Base-by-base conservation (phyloP, 129 eudicot genomes). In the Smallanthus sonchifolius region DNA sequence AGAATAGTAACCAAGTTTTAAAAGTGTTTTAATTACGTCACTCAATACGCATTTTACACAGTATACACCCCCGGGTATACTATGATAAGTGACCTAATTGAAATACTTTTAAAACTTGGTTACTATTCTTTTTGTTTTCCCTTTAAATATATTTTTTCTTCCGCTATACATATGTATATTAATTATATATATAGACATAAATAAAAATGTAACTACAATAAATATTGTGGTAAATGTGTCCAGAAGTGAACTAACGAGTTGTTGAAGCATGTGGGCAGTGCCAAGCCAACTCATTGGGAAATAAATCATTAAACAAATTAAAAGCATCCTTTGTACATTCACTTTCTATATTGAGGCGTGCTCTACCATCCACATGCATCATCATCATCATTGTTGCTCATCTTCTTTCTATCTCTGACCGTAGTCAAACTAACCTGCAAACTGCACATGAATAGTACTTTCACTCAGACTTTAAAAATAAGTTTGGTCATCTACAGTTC, bases 211-310 rank as follows among this genome's bases (percentile, higher is more conserved):
- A 24, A 56, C 63, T 35, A 61, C 55, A 36, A 77, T 69, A 43
- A 56, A 56, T 78, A 42, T 51, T 6, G 42, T 35, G 16, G 20
- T 43, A 61, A 60, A 28, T 74, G 39, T 32, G 17, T 7, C 20
- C 35, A 40, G 40, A 59, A 61, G 64, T 54, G 49, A 63, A 30
- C 60, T 16, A 67, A 43, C 42, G 45, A 72, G 48, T 64, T 8
- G 62, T 73, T 40, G 73, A 43, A 30, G 61, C 95, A 89, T 85
- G 89, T 88, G 90, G 82, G 74, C 42, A 48, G 64, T 84, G 90
- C 84, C 96, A 91, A 75, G 90, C 84, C 96, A 91, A 75, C 89
- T 84, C 82, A 89, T 67, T 72, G 73, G 5, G 4, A 14, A 45
- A 52, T 49, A 45, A 20, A 72, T 62, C 56, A 72, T 75, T 83